Percentiles rank a stretch among this genome's conserved stretches.
phyloP scores from a whole-genome alignment of 2,329 filamentous ascomycete genomes.

The Fusarium sp. region DNA sequence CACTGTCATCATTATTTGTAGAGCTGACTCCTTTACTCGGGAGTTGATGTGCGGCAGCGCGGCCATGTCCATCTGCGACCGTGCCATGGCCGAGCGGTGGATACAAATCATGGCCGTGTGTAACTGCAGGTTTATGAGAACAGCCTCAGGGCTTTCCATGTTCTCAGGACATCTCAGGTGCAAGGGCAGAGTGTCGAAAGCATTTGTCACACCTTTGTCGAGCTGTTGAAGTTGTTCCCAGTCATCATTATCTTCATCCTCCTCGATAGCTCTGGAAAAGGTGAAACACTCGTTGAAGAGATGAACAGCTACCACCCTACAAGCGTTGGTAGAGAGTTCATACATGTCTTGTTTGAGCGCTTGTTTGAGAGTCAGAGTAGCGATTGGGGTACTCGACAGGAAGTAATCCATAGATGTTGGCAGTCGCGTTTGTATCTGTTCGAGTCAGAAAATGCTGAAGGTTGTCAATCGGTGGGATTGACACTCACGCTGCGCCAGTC shows the following conservation, averaged over 20 bases:
- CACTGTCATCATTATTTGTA: conserved; percentile 38
- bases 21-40: conserved; percentile 19
- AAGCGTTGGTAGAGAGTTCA: conserved; percentile 38
- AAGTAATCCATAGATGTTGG: conserved; percentile 29
- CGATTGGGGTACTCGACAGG: conserved; percentile 49
- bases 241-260: conserved; percentile 23
- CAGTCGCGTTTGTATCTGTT: conserved; percentile 24
- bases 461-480: fast-evolving
- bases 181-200: conserved; percentile 23
- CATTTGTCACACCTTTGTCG: conserved; percentile 23
- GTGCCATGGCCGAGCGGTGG: conserved; percentile 13
- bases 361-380: conserved; percentile 31
- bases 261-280: conserved; percentile 32
- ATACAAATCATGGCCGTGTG: conserved; percentile 37
- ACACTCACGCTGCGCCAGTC: conserved; percentile 60
- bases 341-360: conserved; percentile 37
- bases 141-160: conserved; percentile 26
- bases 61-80: conserved; percentile 28
- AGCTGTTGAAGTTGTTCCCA: conserved; percentile 30
- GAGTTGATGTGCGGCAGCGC: conserved; percentile 16
- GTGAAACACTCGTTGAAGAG: conserved; percentile 42
- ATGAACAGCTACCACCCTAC: conserved; percentile 37
- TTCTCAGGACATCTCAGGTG: conserved; percentile 35
- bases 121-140: conserved; percentile 36
- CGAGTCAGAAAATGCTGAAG: fast-evolving